Base-by-base conservation (phyloP, 768 basidiomycete genomes). In the Naganishia vishniacii region DNA sequence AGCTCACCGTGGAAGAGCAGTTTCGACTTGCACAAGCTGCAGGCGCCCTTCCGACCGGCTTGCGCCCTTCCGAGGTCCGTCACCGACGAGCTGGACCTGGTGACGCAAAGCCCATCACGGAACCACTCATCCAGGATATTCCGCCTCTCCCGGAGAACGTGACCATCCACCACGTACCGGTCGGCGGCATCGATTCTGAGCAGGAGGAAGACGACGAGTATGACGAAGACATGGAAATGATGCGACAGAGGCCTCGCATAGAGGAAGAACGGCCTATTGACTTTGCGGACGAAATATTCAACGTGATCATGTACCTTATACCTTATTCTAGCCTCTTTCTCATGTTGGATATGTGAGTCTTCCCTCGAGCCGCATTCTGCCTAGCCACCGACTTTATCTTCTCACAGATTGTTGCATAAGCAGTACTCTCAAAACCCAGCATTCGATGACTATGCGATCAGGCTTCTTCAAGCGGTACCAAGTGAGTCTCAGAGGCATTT, bases 251-350 rank as follows among this genome's bases (percentile, higher is more conserved):
- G 63, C 2, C 20, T 5, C 16, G 23, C 3, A 32, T 32, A 20
- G 48, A 53, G 31, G 59, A 44, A 23, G 31, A 61, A 25, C 40
- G 18, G 26, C 37, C 48, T 16, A 25, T 45, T 25, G 69, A 73
- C 45, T 62, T 71, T 15, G 66, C 68, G 64, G 75, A 77, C 61
- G 74, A 75, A 64, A 45, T 74, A 5, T 75, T 77, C 60, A 70
- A 73, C 59, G 62, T 70, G 12, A 34, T 70, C 61, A 71, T 75
- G 25, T 51, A 73, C 23, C 64, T 72, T 28, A 63, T 77, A n/a
- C 75, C 75, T n/a, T 73, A 74, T 40, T 61, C 67, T 1, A 72
- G 71, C 42, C 64, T 77, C 16, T 77, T 71, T 56, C 59, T 77
- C 15, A 42, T 77, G 46, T 64, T 77, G 47, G 71, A 77, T 58